Percentiles rank a stretch among this genome's conserved stretches.
Evolutionary conservation across 2,329 filamentous ascomycete species (phyloP).

Genomic region (Fusarium dimerum): DNA sequence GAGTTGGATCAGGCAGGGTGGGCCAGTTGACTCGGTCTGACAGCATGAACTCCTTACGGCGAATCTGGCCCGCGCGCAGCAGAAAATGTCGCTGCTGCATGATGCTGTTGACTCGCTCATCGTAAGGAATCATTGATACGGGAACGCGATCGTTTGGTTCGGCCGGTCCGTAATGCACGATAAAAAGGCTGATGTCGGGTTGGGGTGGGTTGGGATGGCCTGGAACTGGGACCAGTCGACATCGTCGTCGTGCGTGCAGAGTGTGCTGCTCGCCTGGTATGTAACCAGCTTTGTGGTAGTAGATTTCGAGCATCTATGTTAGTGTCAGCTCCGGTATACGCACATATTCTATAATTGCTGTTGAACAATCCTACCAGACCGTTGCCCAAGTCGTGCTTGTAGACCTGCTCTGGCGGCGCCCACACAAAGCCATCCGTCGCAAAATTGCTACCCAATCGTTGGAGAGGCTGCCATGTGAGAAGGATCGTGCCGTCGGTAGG

Average conservation of each 20-base stretch:
- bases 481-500: conserved; percentile 81
- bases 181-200: conserved; percentile 81
- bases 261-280: conserved; percentile 73
- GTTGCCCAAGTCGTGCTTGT: conserved; percentile 69
- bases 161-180: conserved; percentile 84
- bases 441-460: conserved; percentile 70
- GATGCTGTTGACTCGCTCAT: conserved; percentile 59
- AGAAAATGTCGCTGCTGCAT: conserved; percentile 65
- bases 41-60: conserved; percentile 92
- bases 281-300: conserved; percentile 79
- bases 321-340: conserved; percentile 11
- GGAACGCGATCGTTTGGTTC: conserved; percentile 75
- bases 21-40: conserved; percentile 91
- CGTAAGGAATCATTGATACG: conserved; percentile 64
- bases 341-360: neutral
- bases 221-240: conserved; percentile 76
- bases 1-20: conserved; percentile 62
- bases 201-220: conserved; percentile 69
- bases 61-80: conserved; percentile 76
- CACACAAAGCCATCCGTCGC: conserved; percentile 93
- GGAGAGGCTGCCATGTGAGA: conserved; percentile 84
- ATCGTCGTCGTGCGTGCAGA: conserved; percentile 78
- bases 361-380: conserved; percentile 48
- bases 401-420: conserved; percentile 78
- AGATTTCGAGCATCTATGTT: conserved; percentile 80